These are phyloP conservation scores for Parasitella parasitica DNA, from an alignment of 371 early-diverging fungal genomes.

Conservation along the genomic window DNA sequence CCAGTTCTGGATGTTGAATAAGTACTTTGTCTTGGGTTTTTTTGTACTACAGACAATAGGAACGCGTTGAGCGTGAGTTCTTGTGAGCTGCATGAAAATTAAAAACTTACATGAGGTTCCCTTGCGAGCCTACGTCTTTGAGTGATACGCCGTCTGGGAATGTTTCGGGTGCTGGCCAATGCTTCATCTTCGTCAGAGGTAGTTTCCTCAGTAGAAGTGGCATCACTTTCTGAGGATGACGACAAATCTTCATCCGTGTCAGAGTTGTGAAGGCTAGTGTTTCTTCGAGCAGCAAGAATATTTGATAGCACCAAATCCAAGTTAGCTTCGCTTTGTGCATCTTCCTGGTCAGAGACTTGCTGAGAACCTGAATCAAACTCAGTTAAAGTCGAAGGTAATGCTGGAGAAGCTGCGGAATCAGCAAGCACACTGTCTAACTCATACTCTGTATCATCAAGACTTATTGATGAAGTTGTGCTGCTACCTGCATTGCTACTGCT, in stretches of 20 bases:
- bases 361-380: conserved; percentile 11
- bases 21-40: conserved; percentile 30
- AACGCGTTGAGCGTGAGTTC: conserved; percentile 1
- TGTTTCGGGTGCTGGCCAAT: not conserved
- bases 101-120: not conserved
- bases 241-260: not conserved
- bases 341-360: conserved; percentile 1
- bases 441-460: not conserved
- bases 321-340: not conserved
- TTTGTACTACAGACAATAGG: conserved; percentile 21
- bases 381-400: not conserved
- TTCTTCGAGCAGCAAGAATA: not conserved
- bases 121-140: not conserved
- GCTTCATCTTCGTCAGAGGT: not conserved
- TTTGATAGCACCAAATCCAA: not conserved
- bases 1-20: conserved; percentile 62
- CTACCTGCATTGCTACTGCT: not conserved
- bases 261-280: not conserved
- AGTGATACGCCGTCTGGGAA: not conserved
- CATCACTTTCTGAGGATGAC: not conserved
- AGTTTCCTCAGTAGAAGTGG: not conserved
- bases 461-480: not conserved
- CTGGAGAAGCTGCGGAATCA: not conserved
- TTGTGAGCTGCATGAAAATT: not conserved
- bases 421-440: not conserved